Evolutionary conservation across 1,284 basidiomycete species (phyloP).

Genomic region (Farysia itapuensis): DNA sequence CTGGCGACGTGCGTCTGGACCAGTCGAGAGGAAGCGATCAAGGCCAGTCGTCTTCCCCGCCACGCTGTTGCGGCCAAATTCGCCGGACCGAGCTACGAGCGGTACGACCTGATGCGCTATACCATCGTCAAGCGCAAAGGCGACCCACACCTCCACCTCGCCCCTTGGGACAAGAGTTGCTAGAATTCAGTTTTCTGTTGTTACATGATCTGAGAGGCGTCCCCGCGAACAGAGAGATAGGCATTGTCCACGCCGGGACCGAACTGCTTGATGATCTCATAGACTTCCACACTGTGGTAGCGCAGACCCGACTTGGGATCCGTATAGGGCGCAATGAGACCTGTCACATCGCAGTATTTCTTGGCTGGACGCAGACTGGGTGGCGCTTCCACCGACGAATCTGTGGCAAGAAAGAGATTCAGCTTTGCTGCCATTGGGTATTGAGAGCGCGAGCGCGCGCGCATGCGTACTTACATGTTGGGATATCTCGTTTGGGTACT

Average conservation of each 20-base stretch:
- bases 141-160: conserved; percentile 22
- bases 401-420: too few relatives aligned
- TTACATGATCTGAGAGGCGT: conserved; percentile 49
- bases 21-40: conserved; percentile 16
- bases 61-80: conserved; percentile 38
- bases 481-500: neutral
- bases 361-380: conserved; percentile 76
- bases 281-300: conserved; percentile 82
- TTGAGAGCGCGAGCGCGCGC: too few relatives aligned
- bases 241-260: conserved; percentile 56
- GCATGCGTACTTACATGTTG: too few relatives aligned
- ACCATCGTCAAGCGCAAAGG: conserved; percentile 23
- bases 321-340: conserved; percentile 80
- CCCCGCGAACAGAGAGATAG: conserved; percentile 52
- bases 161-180: conserved; percentile 23
- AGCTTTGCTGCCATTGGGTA: conserved; percentile 1
- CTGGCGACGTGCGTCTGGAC: conserved; percentile 57
- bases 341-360: conserved; percentile 84
- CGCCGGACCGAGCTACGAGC: conserved; percentile 30
- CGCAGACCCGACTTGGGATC: conserved; percentile 78
- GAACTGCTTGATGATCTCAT: conserved; percentile 76
- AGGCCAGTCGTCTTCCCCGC: conserved; percentile 26
- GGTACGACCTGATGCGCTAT: conserved; percentile 44
- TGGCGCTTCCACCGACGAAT: conserved; percentile 79
- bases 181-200: neutral